Conservation (phyloP, 2,329 filamentous ascomycete genomes). For the Cyanodermella asteris region DNA sequence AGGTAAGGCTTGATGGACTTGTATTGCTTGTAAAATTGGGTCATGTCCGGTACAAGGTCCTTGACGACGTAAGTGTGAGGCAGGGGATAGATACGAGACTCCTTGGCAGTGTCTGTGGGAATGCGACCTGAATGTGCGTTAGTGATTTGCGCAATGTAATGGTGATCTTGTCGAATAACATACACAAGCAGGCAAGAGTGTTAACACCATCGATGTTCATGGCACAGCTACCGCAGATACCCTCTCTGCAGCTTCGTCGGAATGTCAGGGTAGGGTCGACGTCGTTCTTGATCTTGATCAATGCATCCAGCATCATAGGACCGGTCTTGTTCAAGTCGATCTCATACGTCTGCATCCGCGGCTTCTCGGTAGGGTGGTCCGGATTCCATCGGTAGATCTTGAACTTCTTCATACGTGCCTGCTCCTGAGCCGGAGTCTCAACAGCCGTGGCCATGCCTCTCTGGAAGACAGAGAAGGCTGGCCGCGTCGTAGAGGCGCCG, state of each 20-base stretch:
- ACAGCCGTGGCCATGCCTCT: too few species aligned
- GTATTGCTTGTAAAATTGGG: constrained; percentile 99
- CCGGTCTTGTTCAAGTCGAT: constrained; percentile 97
- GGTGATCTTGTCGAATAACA: constrained; percentile 18
- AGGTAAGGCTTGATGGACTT: constrained; percentile 99
- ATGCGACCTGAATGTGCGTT: constrained; percentile 51
- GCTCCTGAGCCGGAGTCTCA: too few species aligned
- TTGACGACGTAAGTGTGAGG: constrained; percentile 99
- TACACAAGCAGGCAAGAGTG: constrained; percentile 93
- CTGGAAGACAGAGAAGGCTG: too few species aligned
- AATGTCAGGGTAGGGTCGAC: constrained; percentile 91
- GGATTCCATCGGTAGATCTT: constrained; percentile 98
- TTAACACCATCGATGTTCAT: constrained; percentile 99
- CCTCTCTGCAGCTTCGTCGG: constrained; percentile 86
- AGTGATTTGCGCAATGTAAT: neutral
- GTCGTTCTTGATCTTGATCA: constrained; percentile 99
- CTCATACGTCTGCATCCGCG: constrained; percentile 82
- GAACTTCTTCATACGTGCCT: constrained; percentile 69
- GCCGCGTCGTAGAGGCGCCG: too few species aligned
- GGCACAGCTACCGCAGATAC: constrained; percentile 93
- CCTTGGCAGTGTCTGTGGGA: constrained; percentile 54
- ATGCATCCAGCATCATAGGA: constrained; percentile 90
- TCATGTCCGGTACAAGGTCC: constrained; percentile 93
- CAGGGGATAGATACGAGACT: constrained; percentile 89
- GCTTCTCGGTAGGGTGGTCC: constrained; percentile 78